These are phyloP conservation scores for Onygenales sp. DNA, from an alignment of 2,329 filamentous ascomycete genomes.

Conservation along the genomic window DNA sequence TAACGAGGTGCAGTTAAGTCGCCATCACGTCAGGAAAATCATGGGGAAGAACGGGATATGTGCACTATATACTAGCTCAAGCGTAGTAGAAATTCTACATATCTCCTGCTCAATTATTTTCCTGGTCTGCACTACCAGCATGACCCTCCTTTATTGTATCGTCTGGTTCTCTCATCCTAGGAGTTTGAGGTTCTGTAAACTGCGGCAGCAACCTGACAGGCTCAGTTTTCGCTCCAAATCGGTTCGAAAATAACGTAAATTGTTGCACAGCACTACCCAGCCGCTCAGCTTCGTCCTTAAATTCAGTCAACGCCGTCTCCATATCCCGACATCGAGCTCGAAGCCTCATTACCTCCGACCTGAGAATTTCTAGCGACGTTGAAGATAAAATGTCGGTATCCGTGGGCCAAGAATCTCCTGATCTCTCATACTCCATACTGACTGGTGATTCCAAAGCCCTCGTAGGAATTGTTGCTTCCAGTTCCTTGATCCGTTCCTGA, in stretches of 20 bases:
- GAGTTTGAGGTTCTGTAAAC: no score
- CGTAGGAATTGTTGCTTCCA: constrained; percentile 16
- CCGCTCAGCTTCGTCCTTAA: not conserved
- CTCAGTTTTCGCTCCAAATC: not conserved
- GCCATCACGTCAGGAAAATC: no score
- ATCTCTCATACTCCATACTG: not conserved
- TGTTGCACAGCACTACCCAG: not conserved
- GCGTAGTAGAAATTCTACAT: no score
- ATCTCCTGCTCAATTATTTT: no score
- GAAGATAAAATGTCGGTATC: not conserved
- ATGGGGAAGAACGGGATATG: no score
- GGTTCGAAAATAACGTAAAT: not conserved
- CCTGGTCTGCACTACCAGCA: no score
- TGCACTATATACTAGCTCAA: no score
- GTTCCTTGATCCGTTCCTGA: constrained; percentile 23
- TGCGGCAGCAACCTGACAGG: no score
- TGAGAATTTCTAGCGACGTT: not conserved
- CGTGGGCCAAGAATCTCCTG: not conserved
- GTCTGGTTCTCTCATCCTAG: no score
- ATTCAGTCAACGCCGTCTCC: not conserved
- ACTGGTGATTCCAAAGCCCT: not conserved
- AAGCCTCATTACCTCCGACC: not conserved
- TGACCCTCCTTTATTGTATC: no score
- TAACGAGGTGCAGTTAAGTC: no score
- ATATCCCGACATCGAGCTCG: not conserved